Percentiles rank a stretch among this genome's conserved stretches.
These are phyloP conservation scores for Trichoderma sp. DNA, from an alignment of 2,329 filamentous ascomycete species.

Conservation along the genomic window DNA sequence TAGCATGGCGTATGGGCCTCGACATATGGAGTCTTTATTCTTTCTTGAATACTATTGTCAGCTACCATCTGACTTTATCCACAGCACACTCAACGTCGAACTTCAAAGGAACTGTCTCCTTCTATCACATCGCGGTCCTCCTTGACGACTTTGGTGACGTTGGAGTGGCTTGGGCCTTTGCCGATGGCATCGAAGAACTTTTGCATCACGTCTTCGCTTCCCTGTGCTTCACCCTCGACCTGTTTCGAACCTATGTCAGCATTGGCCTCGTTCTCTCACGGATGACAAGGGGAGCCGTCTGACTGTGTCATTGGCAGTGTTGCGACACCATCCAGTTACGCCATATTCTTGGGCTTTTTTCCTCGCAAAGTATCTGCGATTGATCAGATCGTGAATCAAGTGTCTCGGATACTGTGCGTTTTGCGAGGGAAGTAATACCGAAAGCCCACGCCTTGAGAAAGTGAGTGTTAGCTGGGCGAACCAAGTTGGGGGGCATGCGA, in stretches of 20 bases:
- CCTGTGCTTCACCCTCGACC: conserved; percentile 91
- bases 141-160: conserved; percentile 73
- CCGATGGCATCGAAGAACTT: conserved; percentile 75
- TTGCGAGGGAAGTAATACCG: conserved; percentile 42
- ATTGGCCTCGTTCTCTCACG: background rate
- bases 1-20: conserved; percentile 6
- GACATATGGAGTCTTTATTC: background rate
- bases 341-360: conserved; percentile 53
- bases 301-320: conserved; percentile 60
- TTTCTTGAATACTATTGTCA: background rate
- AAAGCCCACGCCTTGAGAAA: conserved; percentile 55
- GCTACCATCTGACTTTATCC: background rate
- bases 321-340: conserved; percentile 64
- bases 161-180: conserved; percentile 70
- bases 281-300: background rate
- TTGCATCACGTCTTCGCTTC: conserved; percentile 63
- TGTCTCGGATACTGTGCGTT: background rate
- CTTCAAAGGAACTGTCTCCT: conserved; percentile 67
- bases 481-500: background rate
- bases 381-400: background rate
- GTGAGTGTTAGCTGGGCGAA: conserved; percentile 35
- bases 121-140: conserved; percentile 66
- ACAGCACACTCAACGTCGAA: conserved; percentile 46
- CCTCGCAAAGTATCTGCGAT: conserved; percentile 55
- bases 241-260: conserved; percentile 43